These are phyloP conservation scores for Peronospora destructor DNA, from an alignment of 352 stramenopile genomes.

Conservation along the genomic window DNA sequence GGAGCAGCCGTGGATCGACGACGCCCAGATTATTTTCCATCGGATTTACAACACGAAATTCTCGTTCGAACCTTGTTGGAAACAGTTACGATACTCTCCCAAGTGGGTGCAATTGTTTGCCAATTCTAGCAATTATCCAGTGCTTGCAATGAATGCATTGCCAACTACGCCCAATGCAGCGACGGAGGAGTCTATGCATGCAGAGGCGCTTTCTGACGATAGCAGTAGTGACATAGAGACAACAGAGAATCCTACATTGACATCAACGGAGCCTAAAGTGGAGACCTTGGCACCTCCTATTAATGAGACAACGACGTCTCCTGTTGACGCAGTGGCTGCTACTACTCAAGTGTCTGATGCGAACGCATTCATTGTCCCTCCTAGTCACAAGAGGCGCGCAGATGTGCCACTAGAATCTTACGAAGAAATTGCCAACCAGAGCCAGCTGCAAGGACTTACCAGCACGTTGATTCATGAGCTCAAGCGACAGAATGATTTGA, in stretches of 20 bases:
- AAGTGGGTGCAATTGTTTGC: constrained; percentile 62
- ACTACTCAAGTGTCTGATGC: constrained; percentile 5
- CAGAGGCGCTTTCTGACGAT: constrained; percentile 1
- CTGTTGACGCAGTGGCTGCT: constrained; percentile 9
- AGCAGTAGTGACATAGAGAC: constrained; percentile 14
- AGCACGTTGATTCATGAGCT: constrained; percentile 44
- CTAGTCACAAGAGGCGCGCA: constrained; percentile 16
- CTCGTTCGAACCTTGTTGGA: constrained; percentile 62
- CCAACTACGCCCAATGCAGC: constrained; percentile 1
- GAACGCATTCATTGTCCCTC: constrained; percentile 1
- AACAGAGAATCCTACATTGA: background rate
- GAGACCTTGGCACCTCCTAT: background rate
- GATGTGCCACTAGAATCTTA: constrained; percentile 16
- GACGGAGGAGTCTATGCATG: constrained; percentile 1
- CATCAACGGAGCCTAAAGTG: background rate
- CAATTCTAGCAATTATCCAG: constrained; percentile 29
- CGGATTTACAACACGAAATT: constrained; percentile 56
- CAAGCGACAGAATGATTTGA: constrained; percentile 49
- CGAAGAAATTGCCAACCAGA: constrained; percentile 4
- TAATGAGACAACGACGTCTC: constrained; percentile 1
- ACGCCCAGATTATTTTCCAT: constrained; percentile 44
- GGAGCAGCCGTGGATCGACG: constrained; percentile 51
- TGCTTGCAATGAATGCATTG: constrained; percentile 9
- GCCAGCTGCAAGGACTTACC: constrained; percentile 27
- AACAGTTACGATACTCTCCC: constrained; percentile 49